phyloP scores from a whole-genome alignment of 176 grass and related monocot species.

The Musa schizocarpa region DNA sequence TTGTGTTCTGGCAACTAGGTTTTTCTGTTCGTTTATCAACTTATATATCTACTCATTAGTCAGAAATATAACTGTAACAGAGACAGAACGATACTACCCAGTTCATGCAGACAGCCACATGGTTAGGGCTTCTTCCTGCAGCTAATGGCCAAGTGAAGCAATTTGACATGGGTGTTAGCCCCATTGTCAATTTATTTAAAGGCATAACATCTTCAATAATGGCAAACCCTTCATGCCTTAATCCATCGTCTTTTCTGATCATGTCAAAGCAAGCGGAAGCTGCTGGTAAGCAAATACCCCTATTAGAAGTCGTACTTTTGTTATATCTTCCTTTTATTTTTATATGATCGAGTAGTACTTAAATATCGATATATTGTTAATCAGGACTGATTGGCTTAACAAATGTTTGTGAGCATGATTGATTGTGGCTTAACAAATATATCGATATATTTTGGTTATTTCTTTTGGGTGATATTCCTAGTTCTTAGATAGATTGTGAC shows the following conservation, averaged over 20 bases:
- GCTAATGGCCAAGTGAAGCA: slow-evolving; percentile 70
- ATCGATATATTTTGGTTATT: too few relatives aligned
- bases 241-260: slow-evolving; percentile 82
- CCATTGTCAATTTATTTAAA: slow-evolving; percentile 56
- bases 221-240: slow-evolving; percentile 67
- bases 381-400: too few relatives aligned
- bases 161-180: slow-evolving; percentile 50
- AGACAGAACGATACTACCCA: slow-evolving; percentile 84
- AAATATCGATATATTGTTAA: too few relatives aligned
- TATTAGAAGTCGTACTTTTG: neutral
- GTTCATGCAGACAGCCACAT: slow-evolving; percentile 90
- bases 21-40: neutral
- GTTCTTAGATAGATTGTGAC: too few relatives aligned
- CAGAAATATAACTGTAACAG: slow-evolving; percentile 35
- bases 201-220: slow-evolving; percentile 49
- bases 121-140: slow-evolving; percentile 79
- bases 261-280: slow-evolving; percentile 99
- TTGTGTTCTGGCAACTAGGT: neutral
- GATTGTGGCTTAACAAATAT: too few relatives aligned
- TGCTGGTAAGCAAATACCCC: slow-evolving; percentile 54
- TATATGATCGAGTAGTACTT: neutral
- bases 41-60: neutral
- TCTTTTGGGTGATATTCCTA: too few relatives aligned
- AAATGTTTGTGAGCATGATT: too few relatives aligned
- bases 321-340: neutral